These are phyloP conservation scores for Exidia glandulosa DNA, from an alignment of 768 basidiomycete genomes.

Conservation along the genomic window DNA sequence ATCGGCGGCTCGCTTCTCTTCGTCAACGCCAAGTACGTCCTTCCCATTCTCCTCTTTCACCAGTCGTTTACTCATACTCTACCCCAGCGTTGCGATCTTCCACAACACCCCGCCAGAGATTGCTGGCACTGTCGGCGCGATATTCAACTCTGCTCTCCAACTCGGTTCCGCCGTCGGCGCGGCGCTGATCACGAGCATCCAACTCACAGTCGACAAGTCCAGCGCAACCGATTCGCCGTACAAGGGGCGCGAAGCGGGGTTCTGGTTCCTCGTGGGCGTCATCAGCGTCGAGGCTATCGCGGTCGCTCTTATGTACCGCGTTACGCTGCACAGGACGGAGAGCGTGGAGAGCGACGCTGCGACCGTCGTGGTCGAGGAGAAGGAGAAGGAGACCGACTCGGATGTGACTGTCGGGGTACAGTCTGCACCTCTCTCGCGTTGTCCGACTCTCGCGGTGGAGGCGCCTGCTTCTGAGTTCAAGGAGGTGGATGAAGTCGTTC, in stretches of 20 bases:
- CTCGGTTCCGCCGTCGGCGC: slow-evolving; percentile 41
- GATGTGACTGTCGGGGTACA: not conserved
- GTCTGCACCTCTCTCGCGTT: no score
- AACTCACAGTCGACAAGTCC: slow-evolving; percentile 30
- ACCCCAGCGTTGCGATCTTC: slow-evolving; percentile 43
- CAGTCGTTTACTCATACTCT: not conserved
- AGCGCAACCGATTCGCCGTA: slow-evolving; percentile 15
- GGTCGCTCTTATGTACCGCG: slow-evolving; percentile 19
- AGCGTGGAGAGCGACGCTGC: not conserved
- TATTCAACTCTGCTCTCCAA: slow-evolving; percentile 45
- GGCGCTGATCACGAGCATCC: slow-evolving; percentile 37
- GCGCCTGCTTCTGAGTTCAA: no score
- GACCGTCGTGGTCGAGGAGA: not conserved
- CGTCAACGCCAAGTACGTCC: slow-evolving; percentile 39
- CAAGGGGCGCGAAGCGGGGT: slow-evolving; percentile 29
- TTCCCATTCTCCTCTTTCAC: not conserved
- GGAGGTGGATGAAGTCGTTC: no score
- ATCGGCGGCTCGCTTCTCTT: slow-evolving; percentile 35
- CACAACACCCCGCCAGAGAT: slow-evolving; percentile 34
- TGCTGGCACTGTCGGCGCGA: slow-evolving; percentile 43
- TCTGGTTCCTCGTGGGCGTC: slow-evolving; percentile 32
- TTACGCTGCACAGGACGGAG: not conserved
- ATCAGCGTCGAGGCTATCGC: slow-evolving; percentile 21
- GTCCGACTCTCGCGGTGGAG: no score
- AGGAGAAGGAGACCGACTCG: not conserved